These are phyloP conservation scores for Suhomyces chickasaworum DNA, from an alignment of 1,139 yeast species.

Conservation along the genomic window DNA sequence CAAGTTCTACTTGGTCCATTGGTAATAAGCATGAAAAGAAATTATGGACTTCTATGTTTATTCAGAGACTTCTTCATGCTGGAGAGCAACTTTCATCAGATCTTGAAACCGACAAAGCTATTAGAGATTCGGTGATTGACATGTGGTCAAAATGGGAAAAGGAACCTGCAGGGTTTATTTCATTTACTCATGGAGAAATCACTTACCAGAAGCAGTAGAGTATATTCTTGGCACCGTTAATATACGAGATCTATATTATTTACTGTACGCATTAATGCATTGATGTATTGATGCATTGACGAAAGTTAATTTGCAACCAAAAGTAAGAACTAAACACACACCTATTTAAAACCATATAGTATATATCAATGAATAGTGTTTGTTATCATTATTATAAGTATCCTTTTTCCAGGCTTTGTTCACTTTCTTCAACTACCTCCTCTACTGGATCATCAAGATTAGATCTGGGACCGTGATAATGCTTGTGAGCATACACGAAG, in stretches of 20 bases:
- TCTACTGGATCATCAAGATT: constrained; percentile 26
- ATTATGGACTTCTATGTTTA: constrained; percentile 8
- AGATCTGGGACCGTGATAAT: constrained; percentile 40
- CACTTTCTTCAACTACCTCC: background rate
- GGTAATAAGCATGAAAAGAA: constrained; percentile 13
- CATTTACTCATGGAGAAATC: constrained; percentile 22
- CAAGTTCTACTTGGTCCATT: constrained; percentile 22
- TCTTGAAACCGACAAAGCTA: constrained; percentile 13
- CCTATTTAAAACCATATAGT: too few relatives aligned
- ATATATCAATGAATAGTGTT: too few relatives aligned
- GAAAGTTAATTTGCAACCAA: background rate
- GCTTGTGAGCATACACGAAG: constrained; percentile 23
- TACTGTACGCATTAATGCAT: background rate
- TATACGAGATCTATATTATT: background rate
- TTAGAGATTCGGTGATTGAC: constrained; percentile 6
- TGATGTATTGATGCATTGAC: background rate
- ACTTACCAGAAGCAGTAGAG: constrained; percentile 16
- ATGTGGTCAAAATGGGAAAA: constrained; percentile 21
- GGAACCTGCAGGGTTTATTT: constrained; percentile 19
- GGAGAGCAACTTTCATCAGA: constrained; percentile 16
- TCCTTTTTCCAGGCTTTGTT: constrained; percentile 1
- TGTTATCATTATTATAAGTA: too few relatives aligned
- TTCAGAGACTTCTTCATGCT: constrained; percentile 18
- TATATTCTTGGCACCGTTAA: background rate
- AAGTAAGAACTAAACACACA: too few relatives aligned